Evolutionary conservation across 2,329 filamentous ascomycete genomes (phyloP).

Genomic region (Penicillium crustosum): DNA sequence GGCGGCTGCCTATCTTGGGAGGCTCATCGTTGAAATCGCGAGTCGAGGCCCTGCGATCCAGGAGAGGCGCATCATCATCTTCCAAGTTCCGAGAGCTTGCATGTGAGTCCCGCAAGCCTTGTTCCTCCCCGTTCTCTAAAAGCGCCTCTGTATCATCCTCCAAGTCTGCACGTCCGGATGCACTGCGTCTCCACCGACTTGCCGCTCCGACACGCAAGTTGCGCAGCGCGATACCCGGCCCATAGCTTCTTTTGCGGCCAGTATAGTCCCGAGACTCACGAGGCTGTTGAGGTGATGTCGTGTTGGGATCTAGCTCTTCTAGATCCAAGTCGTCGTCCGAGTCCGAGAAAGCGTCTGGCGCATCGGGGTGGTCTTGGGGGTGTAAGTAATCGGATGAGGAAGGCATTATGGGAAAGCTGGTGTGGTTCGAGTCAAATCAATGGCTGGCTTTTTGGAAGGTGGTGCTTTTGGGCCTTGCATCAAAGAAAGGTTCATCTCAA

Average conservation of each 20-base stretch:
- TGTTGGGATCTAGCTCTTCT: slow-evolving; percentile 47
- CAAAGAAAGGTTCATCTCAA: slow-evolving; percentile 21
- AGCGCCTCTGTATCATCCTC: slow-evolving; percentile 68
- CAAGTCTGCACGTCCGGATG: slow-evolving; percentile 34
- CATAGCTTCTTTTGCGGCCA: slow-evolving; percentile 30
- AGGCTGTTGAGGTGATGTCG: slow-evolving; percentile 23
- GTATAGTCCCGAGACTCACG: slow-evolving; percentile 32
- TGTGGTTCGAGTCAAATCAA: slow-evolving; percentile 3
- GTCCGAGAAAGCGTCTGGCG: slow-evolving; percentile 34
- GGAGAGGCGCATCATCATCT: slow-evolving; percentile 73
- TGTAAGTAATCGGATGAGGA: slow-evolving; percentile 40
- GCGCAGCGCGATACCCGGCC: slow-evolving; percentile 45
- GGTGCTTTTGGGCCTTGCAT: slow-evolving; percentile 11
- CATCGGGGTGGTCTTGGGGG: slow-evolving; percentile 33
- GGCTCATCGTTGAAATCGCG: slow-evolving; percentile 37
- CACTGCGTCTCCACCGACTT: slow-evolving; percentile 43
- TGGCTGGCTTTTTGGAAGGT: slow-evolving; percentile 21
- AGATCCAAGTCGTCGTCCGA: slow-evolving; percentile 49
- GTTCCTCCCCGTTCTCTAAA: slow-evolving; percentile 61
- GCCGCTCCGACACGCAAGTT: slow-evolving; percentile 54
- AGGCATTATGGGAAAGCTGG: slow-evolving; percentile 31
- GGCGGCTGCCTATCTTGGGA: slow-evolving; percentile 51
- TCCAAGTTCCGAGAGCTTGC: slow-evolving; percentile 55
- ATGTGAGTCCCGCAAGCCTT: slow-evolving; percentile 58
- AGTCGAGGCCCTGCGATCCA: slow-evolving; percentile 48